Evolutionary conservation across 1,284 basidiomycete species (phyloP), one percentile per base, ranked within the genome.

Genomic region (Leccinum fuscescens): DNA sequence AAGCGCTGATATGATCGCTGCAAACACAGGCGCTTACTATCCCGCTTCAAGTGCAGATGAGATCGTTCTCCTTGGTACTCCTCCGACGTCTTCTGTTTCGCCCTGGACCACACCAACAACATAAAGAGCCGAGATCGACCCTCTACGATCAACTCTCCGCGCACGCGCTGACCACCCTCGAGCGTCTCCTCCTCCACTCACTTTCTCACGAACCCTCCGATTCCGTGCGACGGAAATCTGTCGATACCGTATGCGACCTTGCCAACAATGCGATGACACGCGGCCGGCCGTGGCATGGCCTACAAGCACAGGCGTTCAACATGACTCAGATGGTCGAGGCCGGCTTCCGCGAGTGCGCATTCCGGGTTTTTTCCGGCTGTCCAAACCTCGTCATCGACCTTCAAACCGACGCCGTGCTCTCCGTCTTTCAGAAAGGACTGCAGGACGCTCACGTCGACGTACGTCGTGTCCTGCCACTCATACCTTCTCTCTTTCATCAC

Each of bases 51-150:
- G 59, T 44, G 44, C 64, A 90, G 88, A 92, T 92, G 89, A 85
- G 90, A 42, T 89, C 89, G 0, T 92, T 92, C 72, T 89, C 89
- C 2, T 79, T 92, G 35, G 88, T 92, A 12, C 82, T 92, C 24
- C 82, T 92, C 33, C 82, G 90, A 7, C 83, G 90, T 7, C 80
- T 92, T 4, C 82, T 92, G 53, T 92, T 92, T 72, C 83, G 89
- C 24, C 65, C 79, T 1, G 64, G 76, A 6, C 77, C 77, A 44
- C 75, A 63, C 57, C 72, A 66, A 57, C 74, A 69, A 3, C 68
- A 64, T 12, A 77, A 72, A 67, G 71, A 67, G 4, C 74, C 75
- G 17, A 75, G 80, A 20, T 69, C 81, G 39, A 80, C 86, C 2
- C 78, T 92, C 20, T 92, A 91, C 68, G 89, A 92, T 71, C 87